Evolutionary conservation across 805 yeast genomes (phyloP).

Genomic region (Pichia occidentalis): DNA sequence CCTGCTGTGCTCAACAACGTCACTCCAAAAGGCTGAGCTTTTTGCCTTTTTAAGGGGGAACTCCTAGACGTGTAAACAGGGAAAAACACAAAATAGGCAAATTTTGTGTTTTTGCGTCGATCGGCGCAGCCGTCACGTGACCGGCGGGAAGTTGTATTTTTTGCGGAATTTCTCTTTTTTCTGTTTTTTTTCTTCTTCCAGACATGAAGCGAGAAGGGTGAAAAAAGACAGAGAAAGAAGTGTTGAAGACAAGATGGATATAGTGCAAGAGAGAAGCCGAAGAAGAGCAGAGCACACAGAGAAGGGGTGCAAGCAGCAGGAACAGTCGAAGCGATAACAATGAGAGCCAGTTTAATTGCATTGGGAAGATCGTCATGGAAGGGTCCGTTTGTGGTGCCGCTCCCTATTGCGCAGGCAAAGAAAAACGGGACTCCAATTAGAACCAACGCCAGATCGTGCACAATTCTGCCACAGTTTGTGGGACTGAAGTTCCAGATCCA

Average conservation of each 20-base stretch:
- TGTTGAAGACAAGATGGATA: not conserved
- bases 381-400: conserved; percentile 89
- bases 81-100: too few species aligned
- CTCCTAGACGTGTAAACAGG: too few species aligned
- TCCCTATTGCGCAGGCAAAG: conserved; percentile 84
- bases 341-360: conserved; percentile 35
- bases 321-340: too few species aligned
- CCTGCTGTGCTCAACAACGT: too few species aligned
- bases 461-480: conserved; percentile 91
- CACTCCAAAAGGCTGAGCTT: too few species aligned
- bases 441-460: conserved; percentile 94
- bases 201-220: not conserved
- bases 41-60: too few species aligned
- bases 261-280: not conserved
- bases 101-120: too few species aligned
- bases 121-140: too few species aligned
- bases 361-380: conserved; percentile 56
- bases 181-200: too few species aligned
- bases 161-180: too few species aligned
- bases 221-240: too few species aligned
- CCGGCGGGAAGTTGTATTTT: too few species aligned
- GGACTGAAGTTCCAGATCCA: conserved; percentile 93
- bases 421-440: conserved; percentile 79
- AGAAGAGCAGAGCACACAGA: not conserved
- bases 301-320: not conserved